phyloP scores from a whole-genome alignment of 208 protist genomes.

The Balamuthia mandrillaris region DNA sequence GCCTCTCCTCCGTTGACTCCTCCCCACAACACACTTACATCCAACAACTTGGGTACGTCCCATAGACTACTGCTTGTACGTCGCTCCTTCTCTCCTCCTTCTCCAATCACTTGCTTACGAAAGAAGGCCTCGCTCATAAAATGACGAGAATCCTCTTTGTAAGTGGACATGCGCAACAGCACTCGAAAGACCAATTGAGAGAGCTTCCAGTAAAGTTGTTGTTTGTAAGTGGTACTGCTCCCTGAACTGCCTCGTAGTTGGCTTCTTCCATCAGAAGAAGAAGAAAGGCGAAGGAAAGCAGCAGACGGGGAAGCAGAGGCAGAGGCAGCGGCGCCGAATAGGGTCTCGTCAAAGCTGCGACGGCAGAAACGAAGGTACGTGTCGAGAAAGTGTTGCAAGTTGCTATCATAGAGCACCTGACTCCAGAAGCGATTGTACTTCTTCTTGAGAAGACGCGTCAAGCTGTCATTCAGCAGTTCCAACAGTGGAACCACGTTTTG shows the following conservation, averaged over 20 bases:
- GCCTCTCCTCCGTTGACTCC: not conserved
- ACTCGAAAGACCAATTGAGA: too few species aligned
- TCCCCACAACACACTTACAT: not conserved
- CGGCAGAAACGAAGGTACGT: slow-evolving; percentile 13
- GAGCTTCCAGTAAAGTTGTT: too few species aligned
- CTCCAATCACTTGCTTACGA: too few species aligned
- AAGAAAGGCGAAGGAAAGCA: not conserved
- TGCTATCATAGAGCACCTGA: slow-evolving; percentile 38
- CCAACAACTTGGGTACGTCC: slow-evolving; percentile 40
- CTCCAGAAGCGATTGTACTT: slow-evolving; percentile 36
- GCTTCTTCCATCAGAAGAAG: not conserved
- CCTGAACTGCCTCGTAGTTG: too few species aligned
- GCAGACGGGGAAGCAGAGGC: too few species aligned
- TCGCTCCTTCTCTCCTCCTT: too few species aligned
- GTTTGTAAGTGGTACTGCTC: too few species aligned
- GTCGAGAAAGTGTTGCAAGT: not conserved
- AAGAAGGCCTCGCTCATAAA: too few species aligned
- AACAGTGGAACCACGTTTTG: not conserved
- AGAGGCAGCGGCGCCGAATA: not conserved
- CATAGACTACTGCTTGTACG: too few species aligned
- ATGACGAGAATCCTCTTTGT: not conserved
- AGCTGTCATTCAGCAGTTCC: not conserved
- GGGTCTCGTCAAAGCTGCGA: not conserved
- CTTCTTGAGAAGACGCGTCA: not conserved
- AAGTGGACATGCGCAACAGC: slow-evolving; percentile 32